A percentile compares a stretch with the other conserved stretches of the same genome.
Evolutionary conservation across 2,329 filamentous ascomycete species (phyloP).

Genomic region (Colletotrichum coccodes): DNA sequence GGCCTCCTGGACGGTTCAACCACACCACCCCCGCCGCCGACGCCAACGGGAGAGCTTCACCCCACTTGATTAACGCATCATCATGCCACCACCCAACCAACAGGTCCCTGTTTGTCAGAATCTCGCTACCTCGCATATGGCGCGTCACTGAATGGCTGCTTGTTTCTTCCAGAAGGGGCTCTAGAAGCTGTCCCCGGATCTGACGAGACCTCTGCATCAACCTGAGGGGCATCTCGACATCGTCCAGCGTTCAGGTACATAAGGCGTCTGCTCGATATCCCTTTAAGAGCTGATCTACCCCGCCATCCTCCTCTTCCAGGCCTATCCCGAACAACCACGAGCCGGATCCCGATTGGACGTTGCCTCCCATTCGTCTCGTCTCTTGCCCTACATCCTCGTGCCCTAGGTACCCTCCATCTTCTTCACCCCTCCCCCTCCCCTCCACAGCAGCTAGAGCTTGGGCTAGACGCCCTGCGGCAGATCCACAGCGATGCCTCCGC

Average conservation of each 20-base stretch:
- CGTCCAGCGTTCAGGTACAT: constrained; percentile 10
- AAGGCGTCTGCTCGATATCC: constrained; percentile 15
- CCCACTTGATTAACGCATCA: constrained; percentile 32
- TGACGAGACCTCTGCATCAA: constrained; percentile 6
- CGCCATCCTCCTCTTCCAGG: constrained; percentile 15
- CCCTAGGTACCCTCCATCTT: background rate
- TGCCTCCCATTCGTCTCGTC: background rate
- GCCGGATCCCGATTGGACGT: background rate
- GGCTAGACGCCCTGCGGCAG: constrained; percentile 5
- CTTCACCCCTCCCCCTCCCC: background rate
- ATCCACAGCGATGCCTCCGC: constrained; percentile 45
- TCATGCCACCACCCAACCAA: constrained; percentile 34
- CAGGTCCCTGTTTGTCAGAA: constrained; percentile 33
- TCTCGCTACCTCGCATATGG: constrained; percentile 25
- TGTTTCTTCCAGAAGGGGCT: constrained; percentile 3
- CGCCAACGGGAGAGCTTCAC: constrained; percentile 28
- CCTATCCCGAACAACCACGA: background rate
- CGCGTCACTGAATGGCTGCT: constrained; percentile 27
- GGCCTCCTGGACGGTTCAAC: background rate
- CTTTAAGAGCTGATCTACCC: constrained; percentile 19
- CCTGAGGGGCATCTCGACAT: background rate
- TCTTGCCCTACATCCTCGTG: background rate
- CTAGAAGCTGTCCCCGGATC: constrained; percentile 29
- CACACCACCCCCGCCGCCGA: constrained; percentile 1
- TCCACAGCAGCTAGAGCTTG: background rate